phyloP scores from a whole-genome alignment of 345 rosid species.

The Toxicodendron radicans region DNA sequence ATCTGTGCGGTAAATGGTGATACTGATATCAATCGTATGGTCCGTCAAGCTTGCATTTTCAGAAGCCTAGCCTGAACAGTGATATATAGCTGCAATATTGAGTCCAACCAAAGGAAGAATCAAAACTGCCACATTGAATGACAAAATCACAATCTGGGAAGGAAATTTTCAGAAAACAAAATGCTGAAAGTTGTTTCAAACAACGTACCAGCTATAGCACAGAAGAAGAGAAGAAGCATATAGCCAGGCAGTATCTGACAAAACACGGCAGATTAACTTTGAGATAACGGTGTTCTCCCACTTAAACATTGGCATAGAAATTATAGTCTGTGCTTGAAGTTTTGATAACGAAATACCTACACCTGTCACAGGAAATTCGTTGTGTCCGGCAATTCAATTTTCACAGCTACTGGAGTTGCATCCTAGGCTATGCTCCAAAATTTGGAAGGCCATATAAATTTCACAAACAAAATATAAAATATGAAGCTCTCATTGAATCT shows the following conservation, averaged over 20 bases:
- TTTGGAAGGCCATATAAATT: conserved; percentile 56
- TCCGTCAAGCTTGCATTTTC: conserved; percentile 56
- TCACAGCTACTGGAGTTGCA: conserved; percentile 56
- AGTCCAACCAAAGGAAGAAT: conserved; percentile 37
- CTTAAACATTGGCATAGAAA: conserved; percentile 17
- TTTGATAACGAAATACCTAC: conserved; percentile 54
- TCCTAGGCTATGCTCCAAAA: conserved; percentile 82
- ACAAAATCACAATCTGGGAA: conserved; percentile 16
- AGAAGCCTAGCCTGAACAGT: conserved; percentile 24
- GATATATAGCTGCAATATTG: conserved; percentile 19
- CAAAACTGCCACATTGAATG: conserved; percentile 39
- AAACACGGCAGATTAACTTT: conserved; percentile 65
- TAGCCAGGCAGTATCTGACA: conserved; percentile 61
- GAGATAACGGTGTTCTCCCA: conserved; percentile 51
- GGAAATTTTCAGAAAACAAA: background rate
- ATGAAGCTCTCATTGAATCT: conserved; percentile 13
- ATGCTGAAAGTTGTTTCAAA: conserved; percentile 6
- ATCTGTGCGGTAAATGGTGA: background rate
- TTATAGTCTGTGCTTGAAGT: conserved; percentile 37
- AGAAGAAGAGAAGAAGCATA: conserved; percentile 54
- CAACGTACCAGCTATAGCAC: conserved; percentile 46
- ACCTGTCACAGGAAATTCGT: conserved; percentile 52
- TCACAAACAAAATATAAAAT: background rate
- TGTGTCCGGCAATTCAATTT: conserved; percentile 60
- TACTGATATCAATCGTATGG: background rate